Conservation (phyloP, 768 basidiomycete genomes). For the Russula ochroleuca region DNA sequence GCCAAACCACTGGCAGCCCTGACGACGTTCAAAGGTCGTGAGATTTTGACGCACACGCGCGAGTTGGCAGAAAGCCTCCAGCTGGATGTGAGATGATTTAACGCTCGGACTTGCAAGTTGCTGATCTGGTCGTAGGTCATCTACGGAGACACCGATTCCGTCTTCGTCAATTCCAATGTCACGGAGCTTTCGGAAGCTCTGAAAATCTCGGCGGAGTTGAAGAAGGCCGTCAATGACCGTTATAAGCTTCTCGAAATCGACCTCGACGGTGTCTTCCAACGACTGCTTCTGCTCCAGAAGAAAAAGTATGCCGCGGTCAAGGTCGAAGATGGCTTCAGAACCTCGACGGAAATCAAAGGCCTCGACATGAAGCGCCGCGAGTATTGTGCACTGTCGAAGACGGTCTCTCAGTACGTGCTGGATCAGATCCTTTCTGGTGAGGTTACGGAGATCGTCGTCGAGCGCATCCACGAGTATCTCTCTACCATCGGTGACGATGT, state of each 20-base stretch:
- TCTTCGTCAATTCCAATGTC: slow-evolving; percentile 96
- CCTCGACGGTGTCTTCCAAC: slow-evolving; percentile 88
- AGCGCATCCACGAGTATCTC: slow-evolving; percentile 90
- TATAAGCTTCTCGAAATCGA: slow-evolving; percentile 97
- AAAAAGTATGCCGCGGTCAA: slow-evolving; percentile 99
- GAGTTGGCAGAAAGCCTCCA: slow-evolving; percentile 88
- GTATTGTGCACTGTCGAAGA: slow-evolving; percentile 88
- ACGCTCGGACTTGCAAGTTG: neutral
- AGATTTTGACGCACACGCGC: slow-evolving; percentile 89
- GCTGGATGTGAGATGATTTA: slow-evolving; percentile 59
- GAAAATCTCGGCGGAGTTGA: slow-evolving; percentile 87
- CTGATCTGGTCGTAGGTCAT: slow-evolving; percentile 61
- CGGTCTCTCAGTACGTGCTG: slow-evolving; percentile 88
- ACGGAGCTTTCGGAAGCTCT: slow-evolving; percentile 84
- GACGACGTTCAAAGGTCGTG: slow-evolving; percentile 96
- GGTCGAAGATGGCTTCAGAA: slow-evolving; percentile 75
- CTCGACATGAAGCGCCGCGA: slow-evolving; percentile 99
- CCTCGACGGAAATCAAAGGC: slow-evolving; percentile 89
- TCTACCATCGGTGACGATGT: slow-evolving; percentile 71
- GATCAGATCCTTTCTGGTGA: slow-evolving; percentile 90
- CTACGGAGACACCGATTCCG: slow-evolving; percentile 98
- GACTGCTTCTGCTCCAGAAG: slow-evolving; percentile 90
- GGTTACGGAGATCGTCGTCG: slow-evolving; percentile 81
- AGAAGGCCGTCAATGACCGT: slow-evolving; percentile 93
- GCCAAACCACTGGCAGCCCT: slow-evolving; percentile 95